A percentile compares a stretch with the other conserved stretches of the same genome.
phyloP scores from a whole-genome alignment of 169 alveolate genomes.

The Plasmodium falciparum region DNA sequence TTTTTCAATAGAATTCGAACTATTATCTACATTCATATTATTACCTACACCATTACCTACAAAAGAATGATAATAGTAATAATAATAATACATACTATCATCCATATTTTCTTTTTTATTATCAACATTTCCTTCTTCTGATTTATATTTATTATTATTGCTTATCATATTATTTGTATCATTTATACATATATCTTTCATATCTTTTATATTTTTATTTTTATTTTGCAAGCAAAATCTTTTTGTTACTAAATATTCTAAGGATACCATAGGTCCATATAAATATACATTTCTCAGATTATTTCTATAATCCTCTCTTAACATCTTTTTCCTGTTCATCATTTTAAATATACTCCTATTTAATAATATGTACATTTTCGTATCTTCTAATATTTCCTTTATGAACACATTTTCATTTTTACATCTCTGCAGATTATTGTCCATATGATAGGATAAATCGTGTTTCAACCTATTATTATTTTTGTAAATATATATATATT shows the following conservation, averaged over 20 bases:
- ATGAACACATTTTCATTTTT: background rate
- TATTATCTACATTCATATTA: slow-evolving; percentile 32
- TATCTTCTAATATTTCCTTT: slow-evolving; percentile 26
- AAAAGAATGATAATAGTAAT: background rate
- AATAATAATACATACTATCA: slow-evolving; percentile 13
- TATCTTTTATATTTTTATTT: no score
- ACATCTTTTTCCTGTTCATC: slow-evolving; percentile 11
- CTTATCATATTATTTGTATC: no score
- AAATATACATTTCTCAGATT: slow-evolving; percentile 9
- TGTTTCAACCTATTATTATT: no score
- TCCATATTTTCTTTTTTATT: slow-evolving; percentile 12
- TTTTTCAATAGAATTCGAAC: slow-evolving; percentile 42
- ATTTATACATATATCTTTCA: no score
- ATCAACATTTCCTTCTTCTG: no score
- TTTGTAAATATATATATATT: no score
- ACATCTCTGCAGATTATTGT: no score
- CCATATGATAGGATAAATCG: no score
- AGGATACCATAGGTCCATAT: background rate
- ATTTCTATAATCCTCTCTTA: slow-evolving; percentile 3
- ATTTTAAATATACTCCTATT: slow-evolving; percentile 21
- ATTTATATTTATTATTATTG: no score
- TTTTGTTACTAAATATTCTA: slow-evolving; percentile 49
- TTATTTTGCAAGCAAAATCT: background rate
- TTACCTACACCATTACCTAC: background rate
- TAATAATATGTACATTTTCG: slow-evolving; percentile 8